Percentiles rank a stretch among this genome's conserved stretches.
phyloP scores from a whole-genome alignment of 31 red algal species.

The Odonthalia washingtoniensis region DNA sequence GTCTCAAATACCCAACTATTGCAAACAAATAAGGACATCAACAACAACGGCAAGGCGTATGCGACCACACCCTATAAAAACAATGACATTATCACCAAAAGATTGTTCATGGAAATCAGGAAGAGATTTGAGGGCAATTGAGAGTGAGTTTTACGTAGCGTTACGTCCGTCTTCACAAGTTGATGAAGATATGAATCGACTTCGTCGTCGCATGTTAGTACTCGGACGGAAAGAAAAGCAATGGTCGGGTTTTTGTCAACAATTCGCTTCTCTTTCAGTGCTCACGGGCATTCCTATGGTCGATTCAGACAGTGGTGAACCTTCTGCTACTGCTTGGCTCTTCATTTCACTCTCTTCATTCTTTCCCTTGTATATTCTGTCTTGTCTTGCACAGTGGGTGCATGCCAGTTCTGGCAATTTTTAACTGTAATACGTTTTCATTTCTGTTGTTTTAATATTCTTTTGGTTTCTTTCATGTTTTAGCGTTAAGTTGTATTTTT shows the following conservation, averaged over 20 bases:
- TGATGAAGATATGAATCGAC: conserved; percentile 32
- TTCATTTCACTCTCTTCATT: conserved; percentile 49
- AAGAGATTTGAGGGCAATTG: conserved; percentile 20
- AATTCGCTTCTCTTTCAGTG: conserved; percentile 55
- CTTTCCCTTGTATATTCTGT: conserved; percentile 47
- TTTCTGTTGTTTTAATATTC: no score
- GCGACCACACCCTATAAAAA: no score
- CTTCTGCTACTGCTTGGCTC: conserved; percentile 53
- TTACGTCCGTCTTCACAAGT: neutral
- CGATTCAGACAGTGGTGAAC: conserved; percentile 40
- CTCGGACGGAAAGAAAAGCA: conserved; percentile 49
- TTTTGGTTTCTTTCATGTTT: no score
- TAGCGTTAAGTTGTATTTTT: no score
- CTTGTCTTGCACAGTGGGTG: conserved; percentile 47
- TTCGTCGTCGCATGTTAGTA: conserved; percentile 37
- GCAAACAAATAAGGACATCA: no score
- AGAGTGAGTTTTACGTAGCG: conserved; percentile 42
- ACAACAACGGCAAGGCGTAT: no score
- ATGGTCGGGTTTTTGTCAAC: conserved; percentile 58
- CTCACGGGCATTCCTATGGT: conserved; percentile 63
- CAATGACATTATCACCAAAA: conserved; percentile 50
- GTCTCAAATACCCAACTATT: no score
- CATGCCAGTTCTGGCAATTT: conserved; percentile 39
- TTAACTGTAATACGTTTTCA: no score
- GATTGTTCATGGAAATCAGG: conserved; percentile 33